Evolutionary conservation across 495 filamentous ascomycete genomes (phyloP).

Genomic region (Penicillium canariense): DNA sequence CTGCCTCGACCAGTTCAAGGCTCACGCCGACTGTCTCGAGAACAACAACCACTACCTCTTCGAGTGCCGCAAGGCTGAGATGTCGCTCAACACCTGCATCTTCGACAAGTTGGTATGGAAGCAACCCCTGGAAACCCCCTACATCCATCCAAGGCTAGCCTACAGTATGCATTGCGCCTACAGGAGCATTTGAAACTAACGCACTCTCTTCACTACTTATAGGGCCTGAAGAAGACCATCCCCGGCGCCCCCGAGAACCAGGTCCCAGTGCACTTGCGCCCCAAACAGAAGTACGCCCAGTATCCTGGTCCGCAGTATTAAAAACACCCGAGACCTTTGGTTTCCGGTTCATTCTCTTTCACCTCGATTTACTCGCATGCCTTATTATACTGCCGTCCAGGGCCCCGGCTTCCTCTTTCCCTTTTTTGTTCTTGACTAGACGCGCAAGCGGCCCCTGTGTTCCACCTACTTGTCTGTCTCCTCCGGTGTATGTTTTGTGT

Average conservation of each 20-base stretch:
- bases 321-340: conserved; percentile 13
- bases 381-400: conserved; percentile 10
- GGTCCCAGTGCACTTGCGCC: conserved; percentile 78
- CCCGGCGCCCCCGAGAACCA: conserved; percentile 76
- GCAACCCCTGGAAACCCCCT: conserved; percentile 19
- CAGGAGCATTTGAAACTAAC: conserved; percentile 4
- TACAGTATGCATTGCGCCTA: background rate
- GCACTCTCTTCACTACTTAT: conserved; percentile 4
- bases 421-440: conserved; percentile 16
- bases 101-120: conserved; percentile 84
- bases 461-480: conserved; percentile 22
- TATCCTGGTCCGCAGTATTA: conserved; percentile 46
- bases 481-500: conserved; percentile 35
- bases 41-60: conserved; percentile 96
- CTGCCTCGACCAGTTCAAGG: conserved; percentile 86
- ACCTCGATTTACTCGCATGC: conserved; percentile 12
- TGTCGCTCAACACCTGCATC: conserved; percentile 86
- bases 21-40: conserved; percentile 93
- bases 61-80: conserved; percentile 78
- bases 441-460: conserved; percentile 23
- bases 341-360: conserved; percentile 9
- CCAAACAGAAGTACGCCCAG: conserved; percentile 69
- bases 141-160: background rate
- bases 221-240: conserved; percentile 90
- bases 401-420: conserved; percentile 22